Evolutionary conservation across 2,329 filamentous ascomycete genomes (phyloP), one percentile per base, ranked within the genome.

Genomic region (Beauveria pseudobassiana): DNA sequence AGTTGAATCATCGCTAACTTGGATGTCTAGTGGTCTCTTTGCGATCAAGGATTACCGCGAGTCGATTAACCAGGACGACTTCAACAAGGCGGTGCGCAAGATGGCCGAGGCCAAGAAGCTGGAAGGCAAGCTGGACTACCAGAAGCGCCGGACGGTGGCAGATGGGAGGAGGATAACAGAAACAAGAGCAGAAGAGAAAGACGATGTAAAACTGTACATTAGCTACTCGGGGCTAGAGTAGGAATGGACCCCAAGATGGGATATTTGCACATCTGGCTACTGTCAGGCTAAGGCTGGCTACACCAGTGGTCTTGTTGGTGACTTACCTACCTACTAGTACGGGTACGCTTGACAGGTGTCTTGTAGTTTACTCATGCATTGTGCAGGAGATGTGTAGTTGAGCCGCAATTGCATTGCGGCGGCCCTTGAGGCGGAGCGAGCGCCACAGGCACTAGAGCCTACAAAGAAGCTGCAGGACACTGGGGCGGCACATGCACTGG

Each of bases 31-130:
- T 67, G 95, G 95, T 65, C 80, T 99, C 45, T 98, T 97, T 75
- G 93, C 95, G 49, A 99, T 99, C 84, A 98, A 98, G 77, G 95
- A 96, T 72, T 96, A 98, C 75, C 83, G 96, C 64, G 95, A 99
- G 70, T 87, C 92, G 14, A 90, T 99, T 77, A 98, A 90, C 78
- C 95, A 99, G 75, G 95, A 99, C 71, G 95, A 99, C 73, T 97
- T 98, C 86, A 99, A 97, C 82, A 97, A 97, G 79, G 95, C 95
- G 4, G 95, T 99, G 60, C 88, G 95, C 68, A 99, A 99, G 85
- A 89, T 99, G 68, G 92, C 90, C 18, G 95, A 99, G 77, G 84
- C 91, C 64, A 99, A 99, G 90, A 99, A 99, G 79, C 78, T 99
- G 70, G 95, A 99, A 77, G 93, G 95, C 77, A 98, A 98, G 81